Conservation (phyloP, 177 flowering plant genomes). For the Tripterygium wilfordii region DNA sequence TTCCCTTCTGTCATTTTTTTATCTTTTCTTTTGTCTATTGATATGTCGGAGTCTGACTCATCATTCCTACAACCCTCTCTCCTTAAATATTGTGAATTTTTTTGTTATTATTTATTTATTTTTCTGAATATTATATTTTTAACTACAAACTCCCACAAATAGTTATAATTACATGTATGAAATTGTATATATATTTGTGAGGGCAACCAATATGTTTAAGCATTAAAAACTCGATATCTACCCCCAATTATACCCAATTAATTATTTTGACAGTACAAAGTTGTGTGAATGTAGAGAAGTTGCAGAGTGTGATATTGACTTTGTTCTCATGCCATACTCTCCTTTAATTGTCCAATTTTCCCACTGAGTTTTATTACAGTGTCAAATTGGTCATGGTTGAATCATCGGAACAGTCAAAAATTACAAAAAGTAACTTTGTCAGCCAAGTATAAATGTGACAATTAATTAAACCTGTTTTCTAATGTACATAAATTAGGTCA, state of each 20-base stretch:
- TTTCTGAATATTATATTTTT: too few species aligned
- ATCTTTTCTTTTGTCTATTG: conserved; percentile 55
- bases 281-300: too few species aligned
- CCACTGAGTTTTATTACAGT: conserved; percentile 6
- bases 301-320: conserved; percentile 8
- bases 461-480: too few species aligned
- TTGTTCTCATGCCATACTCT: conserved; percentile 6
- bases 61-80: conserved; percentile 30
- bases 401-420: conserved; percentile 21
- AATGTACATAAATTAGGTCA: too few species aligned
- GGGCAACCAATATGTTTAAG: too few species aligned
- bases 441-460: background rate
- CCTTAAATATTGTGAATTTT: conserved; percentile 7
- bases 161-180: conserved; percentile 2
- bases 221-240: too few species aligned
- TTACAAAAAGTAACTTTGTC: background rate
- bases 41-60: conserved; percentile 57
- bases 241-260: too few species aligned
- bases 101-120: background rate
- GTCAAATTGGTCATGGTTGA: conserved; percentile 22
- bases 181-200: conserved; percentile 9
- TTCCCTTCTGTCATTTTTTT: too few species aligned
- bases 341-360: too few species aligned
- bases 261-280: too few species aligned
- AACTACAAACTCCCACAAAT: conserved; percentile 11